Conservation (phyloP, 257 asterid genomes). For the Salvia hispanica region DNA sequence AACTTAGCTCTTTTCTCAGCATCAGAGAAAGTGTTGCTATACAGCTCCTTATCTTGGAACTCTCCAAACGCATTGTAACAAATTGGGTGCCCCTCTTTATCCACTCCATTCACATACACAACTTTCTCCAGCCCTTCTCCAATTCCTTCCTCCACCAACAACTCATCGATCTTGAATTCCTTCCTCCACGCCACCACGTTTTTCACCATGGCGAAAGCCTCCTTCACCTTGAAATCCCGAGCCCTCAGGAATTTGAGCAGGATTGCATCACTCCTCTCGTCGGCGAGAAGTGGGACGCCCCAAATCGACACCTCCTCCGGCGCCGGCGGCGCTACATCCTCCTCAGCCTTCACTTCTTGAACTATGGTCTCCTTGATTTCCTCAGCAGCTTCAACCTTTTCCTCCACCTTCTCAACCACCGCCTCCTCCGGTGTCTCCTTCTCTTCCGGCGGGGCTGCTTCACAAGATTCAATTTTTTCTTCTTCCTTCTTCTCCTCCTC, state of each 20-base stretch:
- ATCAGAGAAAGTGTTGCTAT: conserved; percentile 77
- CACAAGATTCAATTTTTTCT: neutral
- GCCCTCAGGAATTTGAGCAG: conserved; percentile 92
- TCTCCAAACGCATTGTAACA: conserved; percentile 87
- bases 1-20: conserved; percentile 70
- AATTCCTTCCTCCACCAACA: conserved; percentile 54
- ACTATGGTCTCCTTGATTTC: conserved; percentile 79
- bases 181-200: conserved; percentile 87
- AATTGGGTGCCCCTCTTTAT: conserved; percentile 86
- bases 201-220: conserved; percentile 83
- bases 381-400: conserved; percentile 24
- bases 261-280: conserved; percentile 70
- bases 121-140: conserved; percentile 75
- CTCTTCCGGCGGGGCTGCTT: conserved; percentile 20
- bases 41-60: conserved; percentile 85
- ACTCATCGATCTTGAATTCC: conserved; percentile 67
- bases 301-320: conserved; percentile 88
- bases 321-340: conserved; percentile 29
- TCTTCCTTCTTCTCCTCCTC: conserved; percentile 38
- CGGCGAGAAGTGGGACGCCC: conserved; percentile 77
- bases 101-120: conserved; percentile 76
- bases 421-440: conserved; percentile 30
- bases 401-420: conserved; percentile 26
- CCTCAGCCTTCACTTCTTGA: conserved; percentile 70
- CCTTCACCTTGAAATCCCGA: conserved; percentile 88